Percentiles rank a stretch among this genome's conserved stretches.
phyloP scores from a whole-genome alignment of 2,329 filamentous ascomycete species.

The Aspergillus tanneri region DNA sequence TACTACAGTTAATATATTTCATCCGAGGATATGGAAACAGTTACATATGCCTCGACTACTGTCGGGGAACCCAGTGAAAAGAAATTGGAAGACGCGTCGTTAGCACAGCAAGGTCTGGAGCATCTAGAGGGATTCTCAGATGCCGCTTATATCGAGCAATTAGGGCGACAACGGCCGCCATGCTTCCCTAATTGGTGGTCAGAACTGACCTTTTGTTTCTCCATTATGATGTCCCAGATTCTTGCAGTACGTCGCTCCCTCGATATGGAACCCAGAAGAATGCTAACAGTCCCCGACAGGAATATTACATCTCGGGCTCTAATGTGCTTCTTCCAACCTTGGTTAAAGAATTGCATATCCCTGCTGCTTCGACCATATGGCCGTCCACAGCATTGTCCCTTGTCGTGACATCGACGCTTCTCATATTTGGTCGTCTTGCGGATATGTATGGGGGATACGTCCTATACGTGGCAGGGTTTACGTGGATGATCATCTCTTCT shows the following conservation, averaged over 20 bases:
- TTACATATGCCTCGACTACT: not conserved
- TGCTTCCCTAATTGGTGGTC: constrained; percentile 53
- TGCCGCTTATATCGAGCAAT: constrained; percentile 49
- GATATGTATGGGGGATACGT: constrained; percentile 64
- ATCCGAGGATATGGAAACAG: not conserved
- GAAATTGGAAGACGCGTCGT: not conserved
- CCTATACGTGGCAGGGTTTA: constrained; percentile 62
- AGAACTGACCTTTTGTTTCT: constrained; percentile 64
- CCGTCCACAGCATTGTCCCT: constrained; percentile 54
- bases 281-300: constrained; percentile 40
- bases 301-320: constrained; percentile 78
- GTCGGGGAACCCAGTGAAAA: not conserved
- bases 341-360: constrained; percentile 61
- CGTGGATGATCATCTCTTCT: constrained; percentile 67
- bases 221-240: constrained; percentile 62
- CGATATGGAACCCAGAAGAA: not conserved
- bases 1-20: not conserved
- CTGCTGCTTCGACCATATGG: constrained; percentile 61
- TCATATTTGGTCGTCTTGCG: constrained; percentile 56
- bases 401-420: constrained; percentile 49
- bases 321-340: constrained; percentile 66
- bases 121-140: not conserved
- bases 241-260: constrained; percentile 49
- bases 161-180: constrained; percentile 62
- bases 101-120: not conserved